A percentile compares a stretch with the other conserved stretches of the same genome.
Evolutionary conservation across 805 yeast genomes (phyloP).

Genomic region (Pichia thaimueangensis): DNA sequence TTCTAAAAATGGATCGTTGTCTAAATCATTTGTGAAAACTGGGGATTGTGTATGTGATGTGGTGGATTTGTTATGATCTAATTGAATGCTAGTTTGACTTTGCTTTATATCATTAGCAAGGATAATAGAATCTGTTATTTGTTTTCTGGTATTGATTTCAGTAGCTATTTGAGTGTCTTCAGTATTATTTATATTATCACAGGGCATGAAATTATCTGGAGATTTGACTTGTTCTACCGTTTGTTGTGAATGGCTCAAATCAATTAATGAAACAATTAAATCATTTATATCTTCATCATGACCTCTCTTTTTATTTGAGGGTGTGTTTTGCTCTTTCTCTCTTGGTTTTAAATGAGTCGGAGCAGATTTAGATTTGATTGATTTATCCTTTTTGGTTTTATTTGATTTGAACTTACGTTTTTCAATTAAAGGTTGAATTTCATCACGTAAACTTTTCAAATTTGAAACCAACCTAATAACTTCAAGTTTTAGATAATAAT

Average conservation of each 20-base stretch:
- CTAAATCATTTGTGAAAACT: neutral
- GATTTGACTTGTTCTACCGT: neutral
- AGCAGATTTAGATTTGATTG: conserved; percentile 9
- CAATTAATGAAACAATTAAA: conserved; percentile 30
- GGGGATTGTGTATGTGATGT: conserved; percentile 3
- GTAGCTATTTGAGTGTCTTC: too few relatives aligned
- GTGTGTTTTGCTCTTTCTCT: conserved; percentile 13
- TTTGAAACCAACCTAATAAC: conserved; percentile 40
- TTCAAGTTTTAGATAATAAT: conserved; percentile 37
- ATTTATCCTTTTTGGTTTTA: neutral
- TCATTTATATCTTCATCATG: conserved; percentile 33
- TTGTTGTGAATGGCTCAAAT: conserved; percentile 25
- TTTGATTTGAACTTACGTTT: neutral
- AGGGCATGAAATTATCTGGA: neutral
- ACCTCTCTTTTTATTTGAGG: conserved; percentile 14
- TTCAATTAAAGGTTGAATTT: conserved; percentile 1
- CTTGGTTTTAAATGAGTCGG: neutral
- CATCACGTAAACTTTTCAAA: conserved; percentile 31
- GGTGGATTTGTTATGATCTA: too few relatives aligned
- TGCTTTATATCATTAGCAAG: too few relatives aligned
- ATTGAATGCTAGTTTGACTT: too few relatives aligned
- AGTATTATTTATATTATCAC: neutral
- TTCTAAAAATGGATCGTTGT: conserved; percentile 17
- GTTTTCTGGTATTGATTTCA: too few relatives aligned
- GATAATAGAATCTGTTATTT: too few relatives aligned